Percentiles rank a stretch among this genome's conserved stretches.
phyloP scores from a whole-genome alignment of 176 grass and related monocot genomes.

The Ensete glaucum region DNA sequence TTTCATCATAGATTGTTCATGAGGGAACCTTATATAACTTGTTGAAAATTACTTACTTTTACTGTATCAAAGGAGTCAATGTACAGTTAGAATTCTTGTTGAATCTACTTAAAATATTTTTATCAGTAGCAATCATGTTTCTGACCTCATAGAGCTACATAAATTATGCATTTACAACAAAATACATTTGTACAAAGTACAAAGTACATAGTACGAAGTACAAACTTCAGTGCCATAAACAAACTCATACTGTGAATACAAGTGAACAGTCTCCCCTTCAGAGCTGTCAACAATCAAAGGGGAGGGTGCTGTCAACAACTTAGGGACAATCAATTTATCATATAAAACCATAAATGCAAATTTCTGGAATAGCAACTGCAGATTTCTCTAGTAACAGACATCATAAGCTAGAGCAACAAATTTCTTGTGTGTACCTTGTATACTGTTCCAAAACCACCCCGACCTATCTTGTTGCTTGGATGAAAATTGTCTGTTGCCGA shows the following conservation, averaged over 20 bases:
- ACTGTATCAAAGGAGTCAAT: neutral
- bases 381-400: neutral
- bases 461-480: constrained; percentile 52
- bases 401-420: neutral
- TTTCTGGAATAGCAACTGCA: neutral
- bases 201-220: no score
- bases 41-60: no score
- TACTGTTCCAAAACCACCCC: constrained; percentile 68
- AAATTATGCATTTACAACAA: no score
- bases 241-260: neutral
- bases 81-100: neutral
- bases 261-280: neutral
- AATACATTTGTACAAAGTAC: neutral
- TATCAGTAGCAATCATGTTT: no score
- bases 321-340: neutral
- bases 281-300: no score
- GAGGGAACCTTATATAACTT: neutral
- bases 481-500: constrained; percentile 68
- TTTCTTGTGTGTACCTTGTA: constrained; percentile 50
- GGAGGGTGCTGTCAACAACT: no score
- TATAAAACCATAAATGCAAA: neutral
- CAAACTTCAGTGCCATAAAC: neutral
- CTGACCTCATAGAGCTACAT: no score
- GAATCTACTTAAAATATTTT: neutral
- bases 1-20: neutral